Base-by-base conservation (phyloP, 2,329 filamentous ascomycete species). In the Coniochaeta sp. region DNA sequence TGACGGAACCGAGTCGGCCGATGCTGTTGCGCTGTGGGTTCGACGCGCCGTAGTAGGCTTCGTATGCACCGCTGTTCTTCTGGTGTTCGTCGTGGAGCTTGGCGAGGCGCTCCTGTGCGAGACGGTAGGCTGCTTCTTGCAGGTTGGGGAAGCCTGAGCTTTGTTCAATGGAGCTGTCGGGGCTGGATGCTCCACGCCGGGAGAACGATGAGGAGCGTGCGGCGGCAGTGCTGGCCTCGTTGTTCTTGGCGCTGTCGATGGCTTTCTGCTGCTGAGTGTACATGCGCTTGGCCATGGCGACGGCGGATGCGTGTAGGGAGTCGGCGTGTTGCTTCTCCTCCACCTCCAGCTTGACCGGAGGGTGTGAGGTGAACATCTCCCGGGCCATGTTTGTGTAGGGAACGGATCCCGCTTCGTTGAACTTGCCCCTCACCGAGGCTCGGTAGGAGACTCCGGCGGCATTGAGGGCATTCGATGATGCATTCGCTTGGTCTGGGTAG, bases 231-330 rank as follows among this genome's bases (percentile, higher is more conserved):
- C 26, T 48, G n/a, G 26, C 28, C 14, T 31, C 45, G 27, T 18
- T 30, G 50, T 72, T 71, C 56, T 70, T 74, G 27, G 72, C 68
- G 55, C 76, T 72, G 6, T 83, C 78, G 1, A 79, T 73, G 54
- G 77, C 77, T 55, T 78, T 80, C 55, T 89, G 82, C 58, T 90
- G 85, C 30, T 81, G 74, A 10, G 75, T 80, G 63, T 91, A 96
- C 83, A 96, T 92, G 59, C 86, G 82, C 67, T 86, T 87, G 6
- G 91, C 91, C 90, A 96, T 95, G 10, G 87, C 89, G 3, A 96
- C 74, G 2, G 91, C 90, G 18, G 90, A 92, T 27, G 90, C 89
- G 56, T 86, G 86, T 3, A 95, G 73, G 4, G 84, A 82, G 58
- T 90, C 86, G 42, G 85, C 80, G 53, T 80, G 82, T 55, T 80